These are phyloP conservation scores for Eimeria acervulina DNA, from an alignment of 169 alveolate species.

Conservation along the genomic window DNA sequence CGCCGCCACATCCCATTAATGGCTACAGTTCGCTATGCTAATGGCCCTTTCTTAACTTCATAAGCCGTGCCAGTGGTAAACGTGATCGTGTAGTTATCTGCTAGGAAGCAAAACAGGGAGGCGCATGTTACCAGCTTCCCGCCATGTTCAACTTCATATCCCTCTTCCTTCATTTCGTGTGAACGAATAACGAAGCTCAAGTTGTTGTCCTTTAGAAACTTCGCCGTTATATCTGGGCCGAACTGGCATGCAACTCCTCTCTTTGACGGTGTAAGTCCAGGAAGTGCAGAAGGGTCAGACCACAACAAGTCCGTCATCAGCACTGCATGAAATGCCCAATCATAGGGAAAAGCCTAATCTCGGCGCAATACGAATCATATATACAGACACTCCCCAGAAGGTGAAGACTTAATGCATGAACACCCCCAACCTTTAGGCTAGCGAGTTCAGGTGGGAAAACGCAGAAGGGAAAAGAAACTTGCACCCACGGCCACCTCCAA, in stretches of 20 bases:
- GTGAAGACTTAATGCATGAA: not conserved
- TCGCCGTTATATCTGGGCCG: conserved; percentile 98
- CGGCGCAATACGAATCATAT: not conserved
- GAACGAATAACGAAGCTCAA: conserved; percentile 96
- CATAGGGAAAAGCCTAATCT: not conserved
- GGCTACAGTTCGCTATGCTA: not conserved
- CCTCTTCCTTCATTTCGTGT: conserved; percentile 99
- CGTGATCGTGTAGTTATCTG: not conserved
- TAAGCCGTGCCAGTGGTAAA: not conserved
- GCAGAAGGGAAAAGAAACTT: not conserved
- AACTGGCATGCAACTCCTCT: conserved; percentile 95
- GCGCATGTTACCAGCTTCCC: conserved; percentile 92
- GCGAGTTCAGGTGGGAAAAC: not conserved
- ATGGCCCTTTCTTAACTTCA: not conserved
- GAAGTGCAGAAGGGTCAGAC: conserved; percentile 98
- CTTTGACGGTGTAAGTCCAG: conserved; percentile 98
- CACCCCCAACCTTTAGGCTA: not conserved
- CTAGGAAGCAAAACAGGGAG: not conserved
- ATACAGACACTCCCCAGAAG: not conserved
- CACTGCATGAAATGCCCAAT: conserved; percentile 56
- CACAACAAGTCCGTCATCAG: conserved; percentile 98
- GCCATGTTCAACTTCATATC: conserved; percentile 98
- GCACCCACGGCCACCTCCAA: not conserved
- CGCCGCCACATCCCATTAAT: not conserved
- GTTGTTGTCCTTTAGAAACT: conserved; percentile 95